Evolutionary conservation across 2,329 filamentous ascomycete species (phyloP), one percentile per base, ranked within the genome.

Genomic region (Zymoseptoria crescenta): DNA sequence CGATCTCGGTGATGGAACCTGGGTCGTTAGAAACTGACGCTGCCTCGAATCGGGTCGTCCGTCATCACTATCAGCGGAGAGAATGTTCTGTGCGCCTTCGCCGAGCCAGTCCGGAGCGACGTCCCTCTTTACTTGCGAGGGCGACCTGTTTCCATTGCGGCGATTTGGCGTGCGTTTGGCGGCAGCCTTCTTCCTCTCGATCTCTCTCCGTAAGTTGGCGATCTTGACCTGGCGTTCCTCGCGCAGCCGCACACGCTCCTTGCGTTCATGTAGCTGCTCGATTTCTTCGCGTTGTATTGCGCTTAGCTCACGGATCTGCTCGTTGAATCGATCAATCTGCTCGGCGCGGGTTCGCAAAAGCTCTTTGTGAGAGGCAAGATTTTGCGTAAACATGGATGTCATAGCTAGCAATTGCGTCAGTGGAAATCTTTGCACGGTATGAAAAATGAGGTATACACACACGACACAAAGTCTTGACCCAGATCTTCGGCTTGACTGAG

Each of bases 281-380:
- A 89, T 85, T 57, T 92, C 87, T 57, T 91, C 87, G 64, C 87
- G 86, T 30, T 96, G 83, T 62, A 89, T 84, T 20, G 87, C 82
- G 1, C 91, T 94, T 1, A 90, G 87, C 58, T 89, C 87, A 54
- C 91, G 87, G 55, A 99, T 86, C 27, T 87, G 86, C 49, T 83
- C 79, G 73, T 96, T 93, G 41, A 95, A 85, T 16, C 85, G 81
- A 70, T 96, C 91, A 56, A 97, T 87, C 29, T 86, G 83, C 54
- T 87, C 81, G 75, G 96, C 92, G 72, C 96, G 96, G 51, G 87
- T 81, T 67, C 87, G 88, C 63, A 96, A 84, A 72, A 93, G 89
- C 54, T 85, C 80, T 58, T 89, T 87, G 71, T 96, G 93, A 51
- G 90, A 85, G 50, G 85, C 81, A 54, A 91, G 86, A 4, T 91